A percentile compares a stretch with the other conserved stretches of the same genome.
phyloP scores from a whole-genome alignment of 495 filamentous ascomycete genomes.

The Entonaema liquescens region DNA sequence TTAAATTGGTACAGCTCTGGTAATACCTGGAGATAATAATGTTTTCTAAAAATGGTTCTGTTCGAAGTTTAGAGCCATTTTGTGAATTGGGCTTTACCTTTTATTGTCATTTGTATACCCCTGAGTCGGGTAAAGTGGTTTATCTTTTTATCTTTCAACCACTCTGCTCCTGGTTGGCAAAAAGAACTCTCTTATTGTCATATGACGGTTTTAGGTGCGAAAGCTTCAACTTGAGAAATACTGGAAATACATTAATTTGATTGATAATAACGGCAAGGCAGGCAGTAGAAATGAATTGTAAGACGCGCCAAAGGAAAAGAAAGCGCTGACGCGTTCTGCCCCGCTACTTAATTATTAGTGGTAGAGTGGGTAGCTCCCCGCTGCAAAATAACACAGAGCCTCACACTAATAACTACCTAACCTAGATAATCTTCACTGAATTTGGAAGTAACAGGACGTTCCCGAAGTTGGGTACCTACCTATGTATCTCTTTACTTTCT shows the following conservation, averaged over 20 bases:
- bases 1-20: background rate
- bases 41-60: background rate
- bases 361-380: background rate
- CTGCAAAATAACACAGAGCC: background rate
- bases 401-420: background rate
- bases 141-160: background rate
- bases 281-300: conserved; percentile 1
- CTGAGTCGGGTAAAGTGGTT: background rate
- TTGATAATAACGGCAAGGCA: background rate
- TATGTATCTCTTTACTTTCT: background rate
- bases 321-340: background rate
- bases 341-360: background rate
- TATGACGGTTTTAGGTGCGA: too few relatives aligned
- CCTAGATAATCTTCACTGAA: background rate
- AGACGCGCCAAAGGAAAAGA: background rate
- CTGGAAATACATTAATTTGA: background rate
- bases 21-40: background rate
- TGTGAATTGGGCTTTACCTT: background rate
- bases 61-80: background rate
- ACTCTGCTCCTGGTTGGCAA: background rate
- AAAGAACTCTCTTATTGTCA: too few relatives aligned
- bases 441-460: background rate
- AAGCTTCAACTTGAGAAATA: too few relatives aligned
- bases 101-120: background rate
- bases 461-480: background rate